Conservation (phyloP, 257 asterid genomes). For the Nicotiana paniculata region DNA sequence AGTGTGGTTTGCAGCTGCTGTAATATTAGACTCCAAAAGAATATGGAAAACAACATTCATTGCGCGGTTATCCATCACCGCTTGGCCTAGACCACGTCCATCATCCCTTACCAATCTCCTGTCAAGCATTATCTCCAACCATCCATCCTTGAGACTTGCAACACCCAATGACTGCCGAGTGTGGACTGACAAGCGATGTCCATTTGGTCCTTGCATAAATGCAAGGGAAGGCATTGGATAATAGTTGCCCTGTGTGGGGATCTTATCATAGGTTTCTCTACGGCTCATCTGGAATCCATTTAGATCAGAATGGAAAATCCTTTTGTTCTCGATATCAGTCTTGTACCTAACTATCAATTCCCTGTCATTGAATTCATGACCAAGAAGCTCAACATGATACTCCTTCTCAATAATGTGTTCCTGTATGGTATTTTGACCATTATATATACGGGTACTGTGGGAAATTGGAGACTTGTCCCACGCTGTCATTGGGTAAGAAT, state of each 20-base stretch:
- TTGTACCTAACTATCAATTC: constrained; percentile 73
- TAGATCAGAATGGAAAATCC: constrained; percentile 76
- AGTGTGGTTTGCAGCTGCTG: constrained; percentile 34
- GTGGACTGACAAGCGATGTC: constrained; percentile 85
- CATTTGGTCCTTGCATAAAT: constrained; percentile 62
- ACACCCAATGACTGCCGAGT: constrained; percentile 86
- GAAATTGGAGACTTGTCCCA: constrained; percentile 72
- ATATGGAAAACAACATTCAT: constrained; percentile 81
- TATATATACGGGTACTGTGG: constrained; percentile 77
- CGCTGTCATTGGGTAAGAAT: constrained; percentile 63
- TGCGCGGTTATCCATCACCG: constrained; percentile 86
- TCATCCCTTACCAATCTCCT: constrained; percentile 78
- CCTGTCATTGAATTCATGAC: constrained; percentile 48
- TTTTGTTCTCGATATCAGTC: constrained; percentile 62
- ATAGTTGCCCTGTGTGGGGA: constrained; percentile 93
- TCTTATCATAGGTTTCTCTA: constrained; percentile 86
- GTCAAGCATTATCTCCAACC: constrained; percentile 94
- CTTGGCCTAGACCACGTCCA: constrained; percentile 97
- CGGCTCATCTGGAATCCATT: constrained; percentile 97
- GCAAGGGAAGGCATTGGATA: constrained; percentile 96
- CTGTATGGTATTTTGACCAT: constrained; percentile 52
- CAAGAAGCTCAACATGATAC: constrained; percentile 86
- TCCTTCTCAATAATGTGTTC: constrained; percentile 85
- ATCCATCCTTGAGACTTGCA: constrained; percentile 76
- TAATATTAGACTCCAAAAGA: constrained; percentile 58